These are phyloP conservation scores for Raphanus hybrid DNA, from an alignment of 441 rosid species.

Conservation along the genomic window DNA sequence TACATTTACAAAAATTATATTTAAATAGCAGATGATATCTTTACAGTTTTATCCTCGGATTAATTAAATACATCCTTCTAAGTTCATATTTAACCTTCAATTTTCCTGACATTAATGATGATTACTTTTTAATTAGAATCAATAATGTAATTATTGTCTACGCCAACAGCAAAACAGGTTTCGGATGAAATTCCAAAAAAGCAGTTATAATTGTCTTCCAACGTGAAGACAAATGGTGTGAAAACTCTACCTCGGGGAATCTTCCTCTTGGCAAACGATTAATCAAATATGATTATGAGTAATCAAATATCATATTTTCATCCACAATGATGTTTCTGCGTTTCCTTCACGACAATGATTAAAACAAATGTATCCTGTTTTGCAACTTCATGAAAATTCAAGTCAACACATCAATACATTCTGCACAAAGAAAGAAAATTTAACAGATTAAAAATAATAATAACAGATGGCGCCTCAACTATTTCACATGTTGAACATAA, in stretches of 20 bases:
- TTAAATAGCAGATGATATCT: no score
- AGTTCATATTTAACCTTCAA: no score
- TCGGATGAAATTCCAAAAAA: neutral
- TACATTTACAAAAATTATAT: no score
- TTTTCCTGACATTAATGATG: neutral
- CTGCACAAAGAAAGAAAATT: neutral
- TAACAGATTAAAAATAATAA: neutral
- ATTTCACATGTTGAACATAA: neutral
- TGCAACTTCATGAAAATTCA: neutral
- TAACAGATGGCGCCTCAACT: neutral
- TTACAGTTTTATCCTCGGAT: no score
- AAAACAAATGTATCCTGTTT: neutral
- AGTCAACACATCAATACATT: neutral
- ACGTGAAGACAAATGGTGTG: constrained; percentile 4
- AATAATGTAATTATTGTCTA: neutral
- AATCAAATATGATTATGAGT: neutral
- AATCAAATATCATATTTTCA: neutral
- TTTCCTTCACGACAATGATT: neutral
- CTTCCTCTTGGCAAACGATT: constrained; percentile 10
- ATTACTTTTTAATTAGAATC: neutral
- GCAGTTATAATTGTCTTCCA: neutral
- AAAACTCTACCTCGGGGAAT: constrained; percentile 17
- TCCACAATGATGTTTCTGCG: constrained; percentile 4
- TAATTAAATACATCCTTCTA: no score
- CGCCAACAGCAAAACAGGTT: neutral